These are phyloP conservation scores for Cyberlindnera suaveolens DNA, from an alignment of 805 yeast species.

Conservation along the genomic window DNA sequence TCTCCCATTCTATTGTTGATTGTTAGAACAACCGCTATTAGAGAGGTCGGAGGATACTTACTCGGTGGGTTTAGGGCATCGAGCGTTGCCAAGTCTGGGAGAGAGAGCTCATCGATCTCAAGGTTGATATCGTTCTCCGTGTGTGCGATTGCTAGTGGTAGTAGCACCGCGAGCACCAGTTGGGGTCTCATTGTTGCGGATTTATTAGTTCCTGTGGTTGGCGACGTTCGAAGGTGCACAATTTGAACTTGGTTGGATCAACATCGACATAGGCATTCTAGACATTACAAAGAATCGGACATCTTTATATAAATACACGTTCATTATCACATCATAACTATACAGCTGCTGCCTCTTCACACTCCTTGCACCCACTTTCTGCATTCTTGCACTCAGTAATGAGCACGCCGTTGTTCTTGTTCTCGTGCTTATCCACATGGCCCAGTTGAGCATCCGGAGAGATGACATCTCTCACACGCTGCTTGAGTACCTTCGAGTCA, in stretches of 20 bases:
- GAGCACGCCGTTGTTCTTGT: constrained; percentile 16
- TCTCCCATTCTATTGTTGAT: constrained; percentile 31
- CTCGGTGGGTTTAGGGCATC: constrained; percentile 19
- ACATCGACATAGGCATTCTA: no score
- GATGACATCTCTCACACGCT: constrained; percentile 52
- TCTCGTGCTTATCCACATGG: constrained; percentile 46
- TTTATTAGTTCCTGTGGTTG: neutral
- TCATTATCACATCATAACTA: neutral
- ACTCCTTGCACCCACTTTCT: constrained; percentile 15
- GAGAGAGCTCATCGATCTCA: constrained; percentile 27
- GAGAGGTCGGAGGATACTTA: constrained; percentile 1
- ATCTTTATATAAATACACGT: no score
- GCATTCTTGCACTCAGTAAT: neutral
- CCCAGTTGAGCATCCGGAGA: constrained; percentile 52
- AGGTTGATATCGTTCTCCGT: constrained; percentile 18
- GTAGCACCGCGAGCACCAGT: neutral
- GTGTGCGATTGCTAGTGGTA: constrained; percentile 11
- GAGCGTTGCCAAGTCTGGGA: constrained; percentile 33
- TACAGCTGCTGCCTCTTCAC: constrained; percentile 3
- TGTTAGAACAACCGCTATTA: neutral
- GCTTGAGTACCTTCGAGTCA: constrained; percentile 74
- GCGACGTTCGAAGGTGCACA: neutral
- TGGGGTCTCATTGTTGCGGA: neutral
- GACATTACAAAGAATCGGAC: no score
- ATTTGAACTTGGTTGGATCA: no score